Base-by-base conservation (phyloP, 805 yeast species). In the Candida yuanshanica region DNA sequence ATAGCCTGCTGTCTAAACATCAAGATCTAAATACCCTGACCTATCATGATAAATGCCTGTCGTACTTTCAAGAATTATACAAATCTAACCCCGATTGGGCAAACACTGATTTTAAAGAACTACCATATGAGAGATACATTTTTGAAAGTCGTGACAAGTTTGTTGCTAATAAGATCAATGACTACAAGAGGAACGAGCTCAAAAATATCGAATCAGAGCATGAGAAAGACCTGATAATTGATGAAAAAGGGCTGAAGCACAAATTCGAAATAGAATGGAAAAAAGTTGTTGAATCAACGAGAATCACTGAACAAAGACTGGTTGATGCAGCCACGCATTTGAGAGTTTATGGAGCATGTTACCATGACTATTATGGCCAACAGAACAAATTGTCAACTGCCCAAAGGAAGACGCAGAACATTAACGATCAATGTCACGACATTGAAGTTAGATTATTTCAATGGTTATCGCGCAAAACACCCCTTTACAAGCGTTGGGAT, bases 401-500 rank as follows among this genome's bases (percentile, higher is more conserved):
- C 10, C 31, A 35, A 4, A 21, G 23, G 18, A 35, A 43, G 24
- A 13, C 23, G 10, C 17, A 29, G 10, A 13, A 29, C 10, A 44
- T 42, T 17, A 46, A 47, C 9, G 11, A 32, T 12, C 45, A 43
- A 18, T 66, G 69, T 47, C 44, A 48, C 22, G 64, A 60, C 31
- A 50, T 66, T 7, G 72, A 69, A 47, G 43, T 51, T 11, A 52
- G 69, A 47, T 46, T 66, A 18, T 68, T 65, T 47, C 67, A 62
- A 20, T 66, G 70, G 72, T 47, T 67, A 39, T 53, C 68, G 10
- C 52, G 58, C 40, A 50, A 52, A 29, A 51, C 51, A n/a, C 72
- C 73, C 0, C 44, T 53, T 12, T 68, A 57, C 54, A 65, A 59
- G 38, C 45, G 70, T 33, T 68, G 68, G 68, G 62, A 64, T 29